Evolutionary conservation across 306 rosid species (phyloP).

Genomic region (Pachyrhizus erosus): DNA sequence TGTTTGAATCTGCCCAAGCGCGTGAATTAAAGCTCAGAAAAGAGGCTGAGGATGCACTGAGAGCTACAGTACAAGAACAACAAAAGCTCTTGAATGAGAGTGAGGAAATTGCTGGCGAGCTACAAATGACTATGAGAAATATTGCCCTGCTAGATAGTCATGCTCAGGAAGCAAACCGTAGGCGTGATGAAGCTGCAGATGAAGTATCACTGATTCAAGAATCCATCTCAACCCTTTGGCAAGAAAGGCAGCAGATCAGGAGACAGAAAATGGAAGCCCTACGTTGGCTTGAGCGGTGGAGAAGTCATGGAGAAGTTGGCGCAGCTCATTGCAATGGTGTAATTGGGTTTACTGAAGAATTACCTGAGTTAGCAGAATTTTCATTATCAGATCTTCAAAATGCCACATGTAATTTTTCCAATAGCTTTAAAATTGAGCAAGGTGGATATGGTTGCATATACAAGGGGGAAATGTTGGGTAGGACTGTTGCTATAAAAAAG

Average conservation of each 20-base stretch:
- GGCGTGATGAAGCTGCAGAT: slow-evolving; percentile 62
- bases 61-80: slow-evolving; percentile 57
- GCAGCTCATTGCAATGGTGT: slow-evolving; percentile 53
- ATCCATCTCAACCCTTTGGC: slow-evolving; percentile 68
- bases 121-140: slow-evolving; percentile 70
- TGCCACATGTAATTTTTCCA: slow-evolving; percentile 85
- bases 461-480: slow-evolving; percentile 87
- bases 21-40: slow-evolving; percentile 62
- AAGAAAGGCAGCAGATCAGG: slow-evolving; percentile 71
- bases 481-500: slow-evolving; percentile 77
- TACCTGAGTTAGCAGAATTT: slow-evolving; percentile 69
- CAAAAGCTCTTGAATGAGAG: slow-evolving; percentile 61
- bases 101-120: slow-evolving; percentile 53
- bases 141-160: slow-evolving; percentile 66
- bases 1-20: slow-evolving; percentile 57
- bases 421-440: slow-evolving; percentile 71
- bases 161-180: slow-evolving; percentile 62
- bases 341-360: slow-evolving; percentile 58
- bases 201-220: slow-evolving; percentile 68
- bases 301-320: slow-evolving; percentile 59
- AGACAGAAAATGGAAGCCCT: slow-evolving; percentile 70
- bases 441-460: slow-evolving; percentile 80
- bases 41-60: slow-evolving; percentile 65
- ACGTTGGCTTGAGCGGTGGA: slow-evolving; percentile 82
- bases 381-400: slow-evolving; percentile 71